A percentile compares a stretch with the other conserved stretches of the same genome.
phyloP scores from a whole-genome alignment of 2,329 filamentous ascomycete genomes.

The Botrytis paeoniae region DNA sequence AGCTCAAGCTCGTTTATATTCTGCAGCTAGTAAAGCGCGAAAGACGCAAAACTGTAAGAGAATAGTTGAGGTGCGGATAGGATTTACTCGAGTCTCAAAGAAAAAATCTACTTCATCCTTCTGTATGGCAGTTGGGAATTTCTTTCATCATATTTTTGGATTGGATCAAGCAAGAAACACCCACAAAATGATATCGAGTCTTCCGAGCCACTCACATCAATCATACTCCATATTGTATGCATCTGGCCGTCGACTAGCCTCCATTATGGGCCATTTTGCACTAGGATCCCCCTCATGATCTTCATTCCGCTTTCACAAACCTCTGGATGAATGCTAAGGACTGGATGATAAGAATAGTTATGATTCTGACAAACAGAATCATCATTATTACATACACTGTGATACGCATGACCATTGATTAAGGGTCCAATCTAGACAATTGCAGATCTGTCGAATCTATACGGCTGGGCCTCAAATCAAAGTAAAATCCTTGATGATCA shows the following conservation, averaged over 20 bases:
- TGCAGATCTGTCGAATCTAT: not conserved
- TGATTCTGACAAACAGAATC: not conserved
- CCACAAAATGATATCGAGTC: not conserved
- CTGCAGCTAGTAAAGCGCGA: not conserved
- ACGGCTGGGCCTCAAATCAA: not conserved
- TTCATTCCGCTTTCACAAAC: not conserved
- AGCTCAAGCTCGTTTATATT: not conserved
- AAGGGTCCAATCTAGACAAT: slow-evolving; percentile 10
- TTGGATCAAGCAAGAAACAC: not conserved
- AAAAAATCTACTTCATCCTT: not conserved
- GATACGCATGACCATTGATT: slow-evolving; percentile 5
- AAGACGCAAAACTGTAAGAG: not conserved
- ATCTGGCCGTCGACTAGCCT: slow-evolving; percentile 2
- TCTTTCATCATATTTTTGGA: not conserved
- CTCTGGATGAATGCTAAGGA: slow-evolving; percentile 6
- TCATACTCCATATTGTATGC: not conserved
- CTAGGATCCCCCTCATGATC: slow-evolving; percentile 14
- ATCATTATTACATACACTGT: slow-evolving; percentile 7
- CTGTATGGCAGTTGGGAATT: not conserved
- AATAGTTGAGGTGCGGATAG: not conserved
- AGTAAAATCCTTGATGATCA: not conserved
- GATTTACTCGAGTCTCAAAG: not conserved
- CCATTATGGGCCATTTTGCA: not conserved
- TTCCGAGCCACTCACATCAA: slow-evolving; percentile 1
- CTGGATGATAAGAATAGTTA: slow-evolving; percentile 7